Percentiles rank a stretch among this genome's conserved stretches.
phyloP scores from a whole-genome alignment of 371 early-diverging fungal genomes.

The Mortierella sp. region DNA sequence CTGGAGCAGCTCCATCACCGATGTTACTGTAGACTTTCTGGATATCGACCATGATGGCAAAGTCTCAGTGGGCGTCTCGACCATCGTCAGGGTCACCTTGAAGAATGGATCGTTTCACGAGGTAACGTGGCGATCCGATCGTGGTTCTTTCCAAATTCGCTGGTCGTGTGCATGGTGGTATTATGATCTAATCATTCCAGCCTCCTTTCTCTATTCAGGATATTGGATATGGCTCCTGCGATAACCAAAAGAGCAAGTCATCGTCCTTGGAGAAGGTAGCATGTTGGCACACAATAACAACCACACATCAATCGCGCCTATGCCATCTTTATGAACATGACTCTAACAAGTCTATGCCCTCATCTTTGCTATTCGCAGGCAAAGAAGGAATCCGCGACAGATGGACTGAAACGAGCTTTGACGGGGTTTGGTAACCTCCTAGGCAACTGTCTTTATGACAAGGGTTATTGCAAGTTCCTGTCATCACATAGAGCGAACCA shows the following conservation, averaged over 20 bases:
- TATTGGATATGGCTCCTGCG: slow-evolving; percentile 88
- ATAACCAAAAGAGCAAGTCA: slow-evolving; percentile 86
- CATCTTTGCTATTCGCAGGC: slow-evolving; percentile 59
- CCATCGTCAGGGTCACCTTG: slow-evolving; percentile 88
- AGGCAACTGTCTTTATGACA: slow-evolving; percentile 98
- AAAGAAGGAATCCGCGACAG: slow-evolving; percentile 97
- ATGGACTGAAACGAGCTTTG: slow-evolving; percentile 94
- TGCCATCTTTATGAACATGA: too few species aligned
- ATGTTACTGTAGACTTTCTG: slow-evolving; percentile 82
- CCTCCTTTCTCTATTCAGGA: slow-evolving; percentile 61
- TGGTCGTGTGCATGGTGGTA: background rate
- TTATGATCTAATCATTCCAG: background rate
- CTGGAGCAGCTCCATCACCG: slow-evolving; percentile 90
- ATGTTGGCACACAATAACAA: background rate
- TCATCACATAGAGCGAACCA: slow-evolving; percentile 29
- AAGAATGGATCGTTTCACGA: slow-evolving; percentile 96
- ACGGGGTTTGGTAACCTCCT: slow-evolving; percentile 94
- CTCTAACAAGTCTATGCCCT: background rate
- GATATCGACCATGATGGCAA: slow-evolving; percentile 63
- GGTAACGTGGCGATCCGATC: slow-evolving; percentile 58
- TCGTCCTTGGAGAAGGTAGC: slow-evolving; percentile 88
- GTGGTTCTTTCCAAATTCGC: background rate
- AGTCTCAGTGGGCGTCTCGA: slow-evolving; percentile 83
- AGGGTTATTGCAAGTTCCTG: slow-evolving; percentile 78
- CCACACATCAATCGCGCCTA: too few species aligned